Conservation (phyloP, 495 filamentous ascomycete species). For the Durotheca rogersii region DNA sequence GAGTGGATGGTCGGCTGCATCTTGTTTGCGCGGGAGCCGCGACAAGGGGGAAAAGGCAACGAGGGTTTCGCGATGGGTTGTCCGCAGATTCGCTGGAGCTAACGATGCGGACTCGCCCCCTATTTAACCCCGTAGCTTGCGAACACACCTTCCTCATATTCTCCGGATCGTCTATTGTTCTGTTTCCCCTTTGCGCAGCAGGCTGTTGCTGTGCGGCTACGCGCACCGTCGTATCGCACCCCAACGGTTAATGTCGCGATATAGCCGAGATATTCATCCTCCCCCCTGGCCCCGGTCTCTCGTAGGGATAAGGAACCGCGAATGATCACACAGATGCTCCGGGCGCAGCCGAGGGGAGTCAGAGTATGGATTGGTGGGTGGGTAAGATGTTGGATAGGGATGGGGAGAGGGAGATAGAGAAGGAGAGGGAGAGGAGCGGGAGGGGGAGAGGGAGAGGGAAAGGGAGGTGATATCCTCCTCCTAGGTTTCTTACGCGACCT, state of each 20-base stretch:
- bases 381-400: too few species aligned
- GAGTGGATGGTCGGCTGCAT: constrained; percentile 34
- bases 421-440: too few species aligned
- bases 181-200: constrained; percentile 9
- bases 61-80: not conserved
- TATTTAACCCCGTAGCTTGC: constrained; percentile 20
- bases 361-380: too few species aligned
- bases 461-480: too few species aligned
- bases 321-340: too few species aligned
- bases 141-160: constrained; percentile 3
- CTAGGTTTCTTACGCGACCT: too few species aligned
- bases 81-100: not conserved
- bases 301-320: constrained; percentile 9
- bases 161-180: not conserved
- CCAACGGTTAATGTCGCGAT: constrained; percentile 26
- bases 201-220: constrained; percentile 4
- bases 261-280: constrained; percentile 33
- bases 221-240: constrained; percentile 8
- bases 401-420: too few species aligned
- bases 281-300: constrained; percentile 8
- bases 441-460: too few species aligned
- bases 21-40: constrained; percentile 1
- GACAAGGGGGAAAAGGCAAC: constrained; percentile 11
- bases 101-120: constrained; percentile 5
- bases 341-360: too few species aligned